Percentiles rank a stretch among this genome's conserved stretches.
These are phyloP conservation scores for Yarrowia deformans DNA, from an alignment of 805 yeast species.

Conservation along the genomic window DNA sequence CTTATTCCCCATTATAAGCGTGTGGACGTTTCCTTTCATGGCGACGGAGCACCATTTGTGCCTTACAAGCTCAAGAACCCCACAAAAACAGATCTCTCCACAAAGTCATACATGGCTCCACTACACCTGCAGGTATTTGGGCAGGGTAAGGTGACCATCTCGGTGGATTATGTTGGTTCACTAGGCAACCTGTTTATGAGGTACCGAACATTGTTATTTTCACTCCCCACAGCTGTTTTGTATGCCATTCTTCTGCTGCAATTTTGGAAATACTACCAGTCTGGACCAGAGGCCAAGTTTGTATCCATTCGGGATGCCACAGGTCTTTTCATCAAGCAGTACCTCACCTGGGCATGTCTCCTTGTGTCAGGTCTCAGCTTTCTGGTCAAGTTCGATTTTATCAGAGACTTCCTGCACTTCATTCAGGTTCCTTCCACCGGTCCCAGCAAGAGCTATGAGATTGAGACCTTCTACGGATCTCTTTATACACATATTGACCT, in stretches of 20 bases:
- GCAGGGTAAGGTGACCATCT: constrained; percentile 44
- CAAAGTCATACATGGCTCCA: constrained; percentile 27
- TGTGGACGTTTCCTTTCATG: constrained; percentile 74
- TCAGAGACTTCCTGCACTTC: constrained; percentile 18
- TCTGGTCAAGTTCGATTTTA: background rate
- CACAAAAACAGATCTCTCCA: constrained; percentile 12
- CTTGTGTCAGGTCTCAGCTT: constrained; percentile 29
- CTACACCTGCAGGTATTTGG: constrained; percentile 48
- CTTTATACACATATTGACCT: constrained; percentile 39
- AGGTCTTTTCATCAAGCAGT: constrained; percentile 49
- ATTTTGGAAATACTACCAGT: constrained; percentile 54
- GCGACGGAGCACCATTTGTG: constrained; percentile 11
- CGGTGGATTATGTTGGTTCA: constrained; percentile 63
- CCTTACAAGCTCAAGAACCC: constrained; percentile 37
- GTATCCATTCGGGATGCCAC: constrained; percentile 49
- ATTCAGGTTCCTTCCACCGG: constrained; percentile 28
- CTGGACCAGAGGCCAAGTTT: constrained; percentile 50
- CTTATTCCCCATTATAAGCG: constrained; percentile 65
- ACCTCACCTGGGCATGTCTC: constrained; percentile 60
- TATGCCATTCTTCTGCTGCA: constrained; percentile 63
- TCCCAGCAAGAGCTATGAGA: constrained; percentile 23
- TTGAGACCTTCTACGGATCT: constrained; percentile 31
- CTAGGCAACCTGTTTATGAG: constrained; percentile 71
- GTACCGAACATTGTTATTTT: constrained; percentile 73
- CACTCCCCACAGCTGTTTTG: constrained; percentile 69